Evolutionary conservation across 108 stramenopile genomes (phyloP), one percentile per base, ranked within the genome.

Genomic region (Fragilaria crotonensis): DNA sequence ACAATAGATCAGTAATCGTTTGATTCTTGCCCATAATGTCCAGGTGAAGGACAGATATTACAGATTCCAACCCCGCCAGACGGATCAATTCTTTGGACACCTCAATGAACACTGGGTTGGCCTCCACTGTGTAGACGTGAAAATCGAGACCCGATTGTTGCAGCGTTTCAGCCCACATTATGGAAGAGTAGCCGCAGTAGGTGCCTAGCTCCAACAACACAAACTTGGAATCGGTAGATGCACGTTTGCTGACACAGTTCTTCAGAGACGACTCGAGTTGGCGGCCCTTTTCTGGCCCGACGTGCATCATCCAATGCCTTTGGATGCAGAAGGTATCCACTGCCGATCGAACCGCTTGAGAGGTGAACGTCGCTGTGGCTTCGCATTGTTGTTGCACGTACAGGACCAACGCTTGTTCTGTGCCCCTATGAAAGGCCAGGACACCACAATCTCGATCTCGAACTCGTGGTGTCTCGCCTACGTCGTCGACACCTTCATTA

Each of bases 221-320:
- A 52, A 85, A 72, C 31, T 68, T 20, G 56, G 5, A 48, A 55
- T 58, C 49, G 28, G 46, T 36, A 23, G 61, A 29, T 36, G 45
- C 9, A 29, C 30, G 57, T 61, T 14, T 3, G 11, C 33, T 17
- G 47, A 30, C 30, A 62, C 55, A 66, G 32, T 66, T 18, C 18
- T 26, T 46, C 25, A 92, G 33, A 18, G 67, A 73, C 0, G 28
- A 4, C 5, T 55, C 21, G 4, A 95, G 22, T 27, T 81, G 59
- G 0, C 30, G 48, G n/a, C 80, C 85, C 66, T 95, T 95, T 50
- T 87, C 72, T 14, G 79, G 72, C 19, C 94, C 94, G 21, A 92
- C 62, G 58, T 92, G 84, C 94, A 95, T 95, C 94, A 92, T 92
- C 94, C 94, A 95, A 65, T 95, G 90, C 22, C 89, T 50, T 2